These are phyloP conservation scores for Triticum monococcum DNA, from an alignment of 176 grass and related monocot genomes.

Conservation along the genomic window DNA sequence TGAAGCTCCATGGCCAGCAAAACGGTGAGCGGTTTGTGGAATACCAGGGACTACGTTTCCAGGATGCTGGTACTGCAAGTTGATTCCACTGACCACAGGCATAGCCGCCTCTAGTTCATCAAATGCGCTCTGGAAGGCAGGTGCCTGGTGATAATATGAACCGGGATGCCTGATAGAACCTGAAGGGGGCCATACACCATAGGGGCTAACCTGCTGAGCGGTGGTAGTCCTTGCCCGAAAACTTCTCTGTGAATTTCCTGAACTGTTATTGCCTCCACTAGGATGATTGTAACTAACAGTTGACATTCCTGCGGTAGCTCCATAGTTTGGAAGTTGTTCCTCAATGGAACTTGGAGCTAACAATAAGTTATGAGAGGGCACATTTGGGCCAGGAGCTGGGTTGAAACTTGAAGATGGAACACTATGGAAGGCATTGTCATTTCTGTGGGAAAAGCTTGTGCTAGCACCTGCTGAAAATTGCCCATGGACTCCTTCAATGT, in stretches of 20 bases:
- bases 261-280: slow-evolving; percentile 20
- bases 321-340: slow-evolving; percentile 43
- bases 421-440: slow-evolving; percentile 40
- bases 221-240: slow-evolving; percentile 55
- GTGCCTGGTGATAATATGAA: slow-evolving; percentile 39
- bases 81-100: slow-evolving; percentile 39
- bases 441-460: slow-evolving; percentile 48
- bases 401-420: slow-evolving; percentile 48
- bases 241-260: slow-evolving; percentile 51
- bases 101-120: slow-evolving; percentile 47
- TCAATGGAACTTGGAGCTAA: slow-evolving; percentile 41
- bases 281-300: slow-evolving; percentile 43
- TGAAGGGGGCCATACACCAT: slow-evolving; percentile 46
- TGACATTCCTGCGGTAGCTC: slow-evolving; percentile 18
- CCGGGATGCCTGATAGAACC: slow-evolving; percentile 41
- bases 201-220: slow-evolving; percentile 33
- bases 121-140: slow-evolving; percentile 42
- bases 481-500: slow-evolving; percentile 54
- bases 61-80: slow-evolving; percentile 46
- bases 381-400: slow-evolving; percentile 38
- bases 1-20: slow-evolving; percentile 47
- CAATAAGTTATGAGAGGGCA: slow-evolving; percentile 29
- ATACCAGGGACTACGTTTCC: slow-evolving; percentile 42
- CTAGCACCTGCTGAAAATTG: slow-evolving; percentile 52
- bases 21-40: slow-evolving; percentile 42